These are phyloP conservation scores for Mortierella alpina DNA, from an alignment of 192 early-diverging fungal species.

Conservation along the genomic window DNA sequence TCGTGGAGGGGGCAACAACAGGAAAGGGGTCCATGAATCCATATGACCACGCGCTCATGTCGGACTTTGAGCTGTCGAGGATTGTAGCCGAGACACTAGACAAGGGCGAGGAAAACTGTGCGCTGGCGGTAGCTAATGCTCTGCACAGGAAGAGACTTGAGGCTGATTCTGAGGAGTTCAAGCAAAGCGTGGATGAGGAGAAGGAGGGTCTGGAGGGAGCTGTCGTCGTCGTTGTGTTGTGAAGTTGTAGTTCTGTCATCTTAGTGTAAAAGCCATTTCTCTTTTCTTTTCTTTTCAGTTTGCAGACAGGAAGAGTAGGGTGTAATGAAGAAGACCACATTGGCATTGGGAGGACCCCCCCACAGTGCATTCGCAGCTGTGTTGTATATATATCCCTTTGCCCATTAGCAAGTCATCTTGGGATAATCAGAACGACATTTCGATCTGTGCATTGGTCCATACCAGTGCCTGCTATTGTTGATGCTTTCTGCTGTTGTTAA, in stretches of 20 bases:
- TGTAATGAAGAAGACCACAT: too few relatives aligned
- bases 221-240: slow-evolving; percentile 17
- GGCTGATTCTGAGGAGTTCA: neutral
- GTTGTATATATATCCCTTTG: too few relatives aligned
- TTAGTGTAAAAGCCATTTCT: too few relatives aligned
- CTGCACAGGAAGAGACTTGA: slow-evolving; percentile 27
- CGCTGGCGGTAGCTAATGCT: slow-evolving; percentile 27
- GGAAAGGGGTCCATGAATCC: slow-evolving; percentile 6
- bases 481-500: too few relatives aligned
- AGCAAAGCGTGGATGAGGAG: slow-evolving; percentile 2
- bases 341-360: too few relatives aligned
- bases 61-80: slow-evolving; percentile 48
- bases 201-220: slow-evolving; percentile 26
- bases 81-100: slow-evolving; percentile 27
- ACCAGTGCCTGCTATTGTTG: too few relatives aligned
- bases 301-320: too few relatives aligned
- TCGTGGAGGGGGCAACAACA: neutral
- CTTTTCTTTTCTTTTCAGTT: too few relatives aligned
- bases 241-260: neutral
- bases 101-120: slow-evolving; percentile 36
- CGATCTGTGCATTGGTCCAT: too few relatives aligned
- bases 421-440: too few relatives aligned
- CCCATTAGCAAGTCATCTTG: too few relatives aligned
- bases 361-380: too few relatives aligned
- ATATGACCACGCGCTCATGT: slow-evolving; percentile 37